phyloP scores from a whole-genome alignment of 2,329 filamentous ascomycete species.

The Calonectria honghensis region DNA sequence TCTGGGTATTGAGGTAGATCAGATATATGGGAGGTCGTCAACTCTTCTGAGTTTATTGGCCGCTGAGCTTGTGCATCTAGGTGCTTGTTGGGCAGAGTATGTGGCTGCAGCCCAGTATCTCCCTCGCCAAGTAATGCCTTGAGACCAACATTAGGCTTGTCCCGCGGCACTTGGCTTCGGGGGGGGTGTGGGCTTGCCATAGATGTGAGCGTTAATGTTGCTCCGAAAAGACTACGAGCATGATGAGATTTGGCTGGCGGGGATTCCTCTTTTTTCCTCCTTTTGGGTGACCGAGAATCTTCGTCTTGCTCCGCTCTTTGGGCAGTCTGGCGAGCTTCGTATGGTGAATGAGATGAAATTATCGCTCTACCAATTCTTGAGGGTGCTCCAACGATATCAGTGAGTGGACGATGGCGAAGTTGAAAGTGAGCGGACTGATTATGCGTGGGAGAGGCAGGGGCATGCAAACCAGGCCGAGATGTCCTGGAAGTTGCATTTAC shows the following conservation, averaged over 20 bases:
- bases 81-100: background rate
- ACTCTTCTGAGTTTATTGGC: too few relatives aligned
- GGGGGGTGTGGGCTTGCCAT: conserved; percentile 42
- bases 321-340: conserved; percentile 56
- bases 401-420: conserved; percentile 67
- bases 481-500: conserved; percentile 65
- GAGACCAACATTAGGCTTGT: conserved; percentile 46
- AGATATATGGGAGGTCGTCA: background rate
- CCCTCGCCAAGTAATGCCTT: conserved; percentile 8
- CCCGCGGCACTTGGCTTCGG: conserved; percentile 46
- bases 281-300: conserved; percentile 53
- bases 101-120: background rate
- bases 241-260: conserved; percentile 59
- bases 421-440: conserved; percentile 59
- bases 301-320: conserved; percentile 42
- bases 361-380: conserved; percentile 58
- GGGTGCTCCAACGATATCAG: conserved; percentile 56
- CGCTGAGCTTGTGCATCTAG: background rate
- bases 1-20: too few relatives aligned
- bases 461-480: conserved; percentile 47
- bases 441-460: conserved; percentile 50
- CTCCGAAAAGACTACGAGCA: conserved; percentile 61
- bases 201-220: conserved; percentile 57
- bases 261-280: conserved; percentile 54
- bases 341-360: conserved; percentile 59